Percentiles rank a stretch among this genome's conserved stretches.
Evolutionary conservation across 169 alveolate genomes (phyloP).

Genomic region (Cytauxzoon felis): DNA sequence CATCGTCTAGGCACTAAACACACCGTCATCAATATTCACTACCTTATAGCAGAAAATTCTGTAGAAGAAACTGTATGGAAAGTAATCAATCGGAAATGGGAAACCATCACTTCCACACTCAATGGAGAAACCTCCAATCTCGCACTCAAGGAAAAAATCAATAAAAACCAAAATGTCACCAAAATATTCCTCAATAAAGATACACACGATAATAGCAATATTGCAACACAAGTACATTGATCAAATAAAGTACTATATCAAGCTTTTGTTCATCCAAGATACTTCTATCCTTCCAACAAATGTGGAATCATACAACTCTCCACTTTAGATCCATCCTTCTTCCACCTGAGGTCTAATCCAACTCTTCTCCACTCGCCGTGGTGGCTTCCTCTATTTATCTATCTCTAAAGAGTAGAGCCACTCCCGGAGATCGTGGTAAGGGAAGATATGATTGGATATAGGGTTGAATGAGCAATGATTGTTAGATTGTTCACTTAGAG

Average conservation of each 20-base stretch:
- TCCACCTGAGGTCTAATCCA: too few relatives aligned
- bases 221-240: not conserved
- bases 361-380: too few relatives aligned
- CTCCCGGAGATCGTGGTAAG: too few relatives aligned
- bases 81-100: slow-evolving; percentile 74
- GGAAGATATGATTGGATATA: too few relatives aligned
- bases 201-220: not conserved
- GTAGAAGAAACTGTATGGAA: slow-evolving; percentile 79
- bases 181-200: not conserved
- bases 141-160: slow-evolving; percentile 9
- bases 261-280: too few relatives aligned
- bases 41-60: slow-evolving; percentile 81
- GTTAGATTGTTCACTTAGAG: too few relatives aligned
- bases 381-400: too few relatives aligned
- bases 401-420: too few relatives aligned
- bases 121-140: slow-evolving; percentile 62
- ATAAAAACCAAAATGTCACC: not conserved
- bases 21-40: slow-evolving; percentile 75
- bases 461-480: too few relatives aligned
- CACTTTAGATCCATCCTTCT: too few relatives aligned
- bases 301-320: too few relatives aligned
- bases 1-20: slow-evolving; percentile 92
- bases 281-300: too few relatives aligned
- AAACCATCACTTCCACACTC: slow-evolving; percentile 73
- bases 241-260: not conserved